phyloP scores from a whole-genome alignment of 2,329 filamentous ascomycete species.

The Septoria linicola region DNA sequence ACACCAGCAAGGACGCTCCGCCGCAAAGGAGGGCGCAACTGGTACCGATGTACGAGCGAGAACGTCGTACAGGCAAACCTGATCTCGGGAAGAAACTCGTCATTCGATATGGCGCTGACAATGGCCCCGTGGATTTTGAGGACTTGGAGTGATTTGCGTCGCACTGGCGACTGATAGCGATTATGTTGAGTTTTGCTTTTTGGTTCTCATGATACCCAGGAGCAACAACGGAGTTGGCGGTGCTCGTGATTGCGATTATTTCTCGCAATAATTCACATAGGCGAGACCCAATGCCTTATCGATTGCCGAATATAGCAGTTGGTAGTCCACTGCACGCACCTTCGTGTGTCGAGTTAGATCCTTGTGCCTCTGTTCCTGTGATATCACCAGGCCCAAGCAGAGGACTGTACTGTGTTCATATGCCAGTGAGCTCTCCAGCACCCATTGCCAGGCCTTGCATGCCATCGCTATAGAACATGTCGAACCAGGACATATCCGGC shows the following conservation, averaged over 20 bases:
- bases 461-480: slow-evolving; percentile 25
- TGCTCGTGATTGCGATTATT: not conserved
- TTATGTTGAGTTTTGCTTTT: not conserved
- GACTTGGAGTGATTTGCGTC: slow-evolving; percentile 5
- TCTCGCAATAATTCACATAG: too few relatives aligned
- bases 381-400: too few relatives aligned
- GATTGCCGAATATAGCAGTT: too few relatives aligned
- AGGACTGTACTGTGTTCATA: slow-evolving; percentile 3
- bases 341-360: too few relatives aligned
- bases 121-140: slow-evolving; percentile 8
- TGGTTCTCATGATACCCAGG: slow-evolving; percentile 12
- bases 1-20: slow-evolving; percentile 21
- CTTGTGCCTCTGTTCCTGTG: too few relatives aligned
- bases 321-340: too few relatives aligned
- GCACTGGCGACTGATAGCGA: not conserved
- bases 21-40: slow-evolving; percentile 22
- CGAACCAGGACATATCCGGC: slow-evolving; percentile 26
- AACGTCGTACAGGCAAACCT: slow-evolving; percentile 4
- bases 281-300: too few relatives aligned
- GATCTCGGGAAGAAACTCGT: slow-evolving; percentile 20
- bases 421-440: slow-evolving; percentile 5
- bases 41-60: slow-evolving; percentile 21
- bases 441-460: slow-evolving; percentile 13
- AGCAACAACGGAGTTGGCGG: slow-evolving; percentile 4
- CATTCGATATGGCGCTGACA: slow-evolving; percentile 22